Percentiles rank a stretch among this genome's conserved stretches.
phyloP scores from a whole-genome alignment of 75 land plant genomes.

The Selaginella moellendorffii region DNA sequence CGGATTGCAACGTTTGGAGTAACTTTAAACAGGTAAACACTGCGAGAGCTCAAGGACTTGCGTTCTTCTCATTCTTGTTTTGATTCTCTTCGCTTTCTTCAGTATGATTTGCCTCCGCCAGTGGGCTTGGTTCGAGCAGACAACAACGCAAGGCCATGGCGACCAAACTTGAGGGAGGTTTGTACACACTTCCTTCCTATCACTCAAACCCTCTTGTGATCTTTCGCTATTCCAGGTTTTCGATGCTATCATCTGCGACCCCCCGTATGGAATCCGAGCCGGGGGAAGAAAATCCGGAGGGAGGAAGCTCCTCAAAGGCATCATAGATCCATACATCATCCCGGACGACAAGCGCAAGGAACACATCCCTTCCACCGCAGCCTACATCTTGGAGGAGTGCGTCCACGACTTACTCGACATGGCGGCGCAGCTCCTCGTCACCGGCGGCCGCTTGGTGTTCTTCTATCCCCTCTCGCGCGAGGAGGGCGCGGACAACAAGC shows the following conservation, averaged over 20 bases:
- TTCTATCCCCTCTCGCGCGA: slow-evolving; percentile 71
- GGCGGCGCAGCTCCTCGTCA: slow-evolving; percentile 65
- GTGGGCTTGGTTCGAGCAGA: slow-evolving; percentile 70
- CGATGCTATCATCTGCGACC: slow-evolving; percentile 95
- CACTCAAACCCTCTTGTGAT: too few relatives aligned
- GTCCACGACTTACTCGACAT: slow-evolving; percentile 89
- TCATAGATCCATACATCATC: slow-evolving; percentile 58
- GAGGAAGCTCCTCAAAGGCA: slow-evolving; percentile 69
- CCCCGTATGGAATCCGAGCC: slow-evolving; percentile 98
- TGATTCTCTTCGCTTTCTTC: slow-evolving; percentile 27
- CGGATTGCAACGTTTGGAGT: slow-evolving; percentile 92
- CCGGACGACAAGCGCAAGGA: slow-evolving; percentile 80
- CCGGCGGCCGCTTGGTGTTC: slow-evolving; percentile 87
- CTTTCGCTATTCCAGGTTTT: slow-evolving; percentile 38
- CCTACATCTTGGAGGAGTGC: slow-evolving; percentile 78
- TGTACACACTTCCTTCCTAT: neutral
- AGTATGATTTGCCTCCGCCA: slow-evolving; percentile 75
- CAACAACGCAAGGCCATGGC: slow-evolving; percentile 94
- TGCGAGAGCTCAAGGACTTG: neutral
- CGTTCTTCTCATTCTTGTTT: neutral
- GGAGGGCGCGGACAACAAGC: slow-evolving; percentile 24
- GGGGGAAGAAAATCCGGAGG: slow-evolving; percentile 97
- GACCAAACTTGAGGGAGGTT: slow-evolving; percentile 68
- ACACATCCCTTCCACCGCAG: slow-evolving; percentile 94
- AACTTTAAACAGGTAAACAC: slow-evolving; percentile 74